These are phyloP conservation scores for Corchorus capsularis DNA, from an alignment of 345 rosid genomes.

Conservation along the genomic window DNA sequence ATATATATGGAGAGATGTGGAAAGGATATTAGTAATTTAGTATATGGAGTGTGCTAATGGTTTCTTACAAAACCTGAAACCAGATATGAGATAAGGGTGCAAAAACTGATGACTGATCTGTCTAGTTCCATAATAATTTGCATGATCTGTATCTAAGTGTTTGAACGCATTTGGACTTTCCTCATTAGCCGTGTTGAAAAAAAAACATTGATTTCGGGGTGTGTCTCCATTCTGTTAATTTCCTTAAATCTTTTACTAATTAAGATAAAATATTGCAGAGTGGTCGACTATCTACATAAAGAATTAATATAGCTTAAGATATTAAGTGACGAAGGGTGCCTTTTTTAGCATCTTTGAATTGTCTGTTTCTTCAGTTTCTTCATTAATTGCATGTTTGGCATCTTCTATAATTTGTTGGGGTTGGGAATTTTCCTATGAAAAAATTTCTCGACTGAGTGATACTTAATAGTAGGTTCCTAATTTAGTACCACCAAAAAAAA, in stretches of 20 bases:
- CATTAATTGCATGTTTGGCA: background rate
- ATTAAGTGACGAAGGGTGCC: background rate
- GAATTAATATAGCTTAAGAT: background rate
- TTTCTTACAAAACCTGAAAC: background rate
- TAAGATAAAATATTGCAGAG: no score
- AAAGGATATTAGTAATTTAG: background rate
- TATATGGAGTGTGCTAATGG: background rate
- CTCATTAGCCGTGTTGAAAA: background rate
- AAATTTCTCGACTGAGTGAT: no score
- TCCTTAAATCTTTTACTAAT: no score
- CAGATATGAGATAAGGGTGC: slow-evolving; percentile 1
- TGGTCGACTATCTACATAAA: no score
- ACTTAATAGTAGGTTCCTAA: no score
- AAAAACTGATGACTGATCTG: background rate
- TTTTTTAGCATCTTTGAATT: background rate
- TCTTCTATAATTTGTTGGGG: background rate
- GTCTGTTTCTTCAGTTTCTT: background rate
- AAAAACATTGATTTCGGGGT: background rate
- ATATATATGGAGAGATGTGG: no score
- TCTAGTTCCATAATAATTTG: background rate
- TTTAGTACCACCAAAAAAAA: no score
- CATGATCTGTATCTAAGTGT: background rate
- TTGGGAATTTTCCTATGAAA: background rate
- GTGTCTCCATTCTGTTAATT: background rate
- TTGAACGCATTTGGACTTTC: slow-evolving; percentile 3